Percentiles rank a stretch among this genome's conserved stretches.
Conservation (phyloP, 2,329 filamentous ascomycete genomes). For the Neophaeococcomyces aloes region DNA sequence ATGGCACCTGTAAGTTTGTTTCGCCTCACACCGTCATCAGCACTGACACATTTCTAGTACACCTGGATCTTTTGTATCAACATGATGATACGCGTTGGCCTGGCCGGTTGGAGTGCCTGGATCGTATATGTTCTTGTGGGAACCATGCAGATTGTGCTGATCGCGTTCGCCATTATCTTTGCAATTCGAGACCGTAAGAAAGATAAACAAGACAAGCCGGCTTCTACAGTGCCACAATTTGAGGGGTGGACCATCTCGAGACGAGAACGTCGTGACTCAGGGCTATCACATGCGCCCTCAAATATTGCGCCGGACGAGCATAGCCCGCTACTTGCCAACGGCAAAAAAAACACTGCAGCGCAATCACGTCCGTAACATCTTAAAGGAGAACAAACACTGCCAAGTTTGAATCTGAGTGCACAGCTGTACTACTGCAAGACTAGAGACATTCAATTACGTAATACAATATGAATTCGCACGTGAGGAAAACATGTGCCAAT, state of each 20-base stretch:
- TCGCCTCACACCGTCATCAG: too few relatives aligned
- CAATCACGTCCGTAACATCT: too few relatives aligned
- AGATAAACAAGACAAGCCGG: neutral
- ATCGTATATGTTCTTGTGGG: slow-evolving; percentile 12
- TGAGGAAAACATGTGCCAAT: too few relatives aligned
- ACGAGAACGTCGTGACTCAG: neutral
- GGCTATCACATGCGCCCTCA: slow-evolving; percentile 6
- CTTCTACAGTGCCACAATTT: too few relatives aligned
- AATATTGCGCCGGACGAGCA: slow-evolving; percentile 9
- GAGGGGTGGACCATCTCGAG: too few relatives aligned
- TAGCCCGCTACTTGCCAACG: slow-evolving; percentile 8
- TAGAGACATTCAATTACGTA: too few relatives aligned
- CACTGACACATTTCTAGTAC: slow-evolving; percentile 4
- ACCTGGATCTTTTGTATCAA: slow-evolving; percentile 14
- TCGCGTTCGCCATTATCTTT: slow-evolving; percentile 9
- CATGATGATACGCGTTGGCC: slow-evolving; percentile 8
- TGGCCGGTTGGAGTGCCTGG: slow-evolving; percentile 10
- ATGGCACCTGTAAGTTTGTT: slow-evolving; percentile 8
- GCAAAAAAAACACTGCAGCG: too few relatives aligned
- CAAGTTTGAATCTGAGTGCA: too few relatives aligned
- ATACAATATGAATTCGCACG: too few relatives aligned
- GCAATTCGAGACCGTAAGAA: slow-evolving; percentile 9
- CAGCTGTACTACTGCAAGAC: too few relatives aligned
- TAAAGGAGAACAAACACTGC: too few relatives aligned
- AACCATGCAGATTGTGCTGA: slow-evolving; percentile 10